Evolutionary conservation across 768 basidiomycete genomes (phyloP), one percentile per base, ranked within the genome.

Genomic region (Lentinus brumalis): DNA sequence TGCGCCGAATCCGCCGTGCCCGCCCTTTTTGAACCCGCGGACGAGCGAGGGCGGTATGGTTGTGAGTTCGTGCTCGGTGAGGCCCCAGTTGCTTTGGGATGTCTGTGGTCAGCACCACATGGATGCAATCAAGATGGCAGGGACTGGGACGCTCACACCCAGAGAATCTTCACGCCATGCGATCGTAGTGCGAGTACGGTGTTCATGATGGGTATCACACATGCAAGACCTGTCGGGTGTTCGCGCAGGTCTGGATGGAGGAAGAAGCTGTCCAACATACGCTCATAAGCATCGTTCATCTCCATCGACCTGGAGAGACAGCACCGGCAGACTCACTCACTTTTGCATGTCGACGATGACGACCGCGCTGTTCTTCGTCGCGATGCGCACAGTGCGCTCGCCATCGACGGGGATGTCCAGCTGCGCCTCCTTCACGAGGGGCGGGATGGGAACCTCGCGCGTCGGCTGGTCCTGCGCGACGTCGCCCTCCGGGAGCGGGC

Each of bases 301-400:
- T 30, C 21, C 15, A 35, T 14, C n/a, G 54, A 26, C 1, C 7
- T n/a, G 41, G 15, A 8, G 9, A 9, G 18, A 26, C 29, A 29
- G 35, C 10, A 45, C 15, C 2, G 6, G 26, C 18, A 39, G 40
- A 26, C 39, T 16, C 14, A 63, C 78, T 60, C 67, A 87, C 87
- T 88, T 89, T 70, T 89, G 88, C 88, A 89, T 89, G 67, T 88
- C 88, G 53, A 88, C 79, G 18, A 89, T 77, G n/a, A 88, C 81
- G 56, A 84, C 71, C 10, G 86, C 87, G 16, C 79, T 82, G 50
- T 76, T 71, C 32, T 78, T 72, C 38, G 76, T 78, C 65, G 83
- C 76, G 30, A 87, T 73, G 52, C 86, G 76, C 50, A 88, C 71
- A 18, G 72, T 75, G 26, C 85, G 77, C 21, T 79, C 77, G 16